phyloP scores from a whole-genome alignment of 2,329 filamentous ascomycete genomes.

The Fusarium decemcellulare region DNA sequence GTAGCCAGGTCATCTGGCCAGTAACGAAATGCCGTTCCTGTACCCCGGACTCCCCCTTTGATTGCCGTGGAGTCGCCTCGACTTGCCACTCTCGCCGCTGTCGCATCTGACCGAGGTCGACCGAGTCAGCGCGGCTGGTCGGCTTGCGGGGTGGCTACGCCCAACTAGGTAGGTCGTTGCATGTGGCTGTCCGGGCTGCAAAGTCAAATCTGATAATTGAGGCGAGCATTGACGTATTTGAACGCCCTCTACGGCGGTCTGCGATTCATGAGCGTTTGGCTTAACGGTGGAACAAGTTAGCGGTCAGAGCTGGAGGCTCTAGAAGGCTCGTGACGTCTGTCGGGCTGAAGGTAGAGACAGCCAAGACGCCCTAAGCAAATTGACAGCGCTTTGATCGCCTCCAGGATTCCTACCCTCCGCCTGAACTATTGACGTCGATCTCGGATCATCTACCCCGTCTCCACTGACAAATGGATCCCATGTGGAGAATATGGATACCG shows the following conservation, averaged over 20 bases:
- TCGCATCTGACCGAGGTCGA: not conserved
- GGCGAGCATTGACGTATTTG: too few species aligned
- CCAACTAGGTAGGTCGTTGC: not conserved
- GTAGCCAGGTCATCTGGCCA: not conserved
- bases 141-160: not conserved
- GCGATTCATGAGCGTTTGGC: not conserved
- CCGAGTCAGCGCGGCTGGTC: not conserved
- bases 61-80: too few species aligned
- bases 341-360: too few species aligned
- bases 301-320: not conserved
- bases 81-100: not conserved
- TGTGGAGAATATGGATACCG: not conserved
- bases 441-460: not conserved
- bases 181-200: not conserved
- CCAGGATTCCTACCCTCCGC: not conserved
- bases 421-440: not conserved
- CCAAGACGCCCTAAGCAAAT: not conserved
- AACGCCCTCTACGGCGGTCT: too few species aligned
- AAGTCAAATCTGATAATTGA: too few species aligned
- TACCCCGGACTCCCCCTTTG: not conserved
- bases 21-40: not conserved
- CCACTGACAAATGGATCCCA: not conserved
- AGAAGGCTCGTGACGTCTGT: too few species aligned
- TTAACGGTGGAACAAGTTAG: not conserved
- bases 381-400: not conserved